Evolutionary conservation across 192 early-diverging fungal species (phyloP), one percentile per base, ranked within the genome.

Genomic region (Gamsiella multidivaricata): DNA sequence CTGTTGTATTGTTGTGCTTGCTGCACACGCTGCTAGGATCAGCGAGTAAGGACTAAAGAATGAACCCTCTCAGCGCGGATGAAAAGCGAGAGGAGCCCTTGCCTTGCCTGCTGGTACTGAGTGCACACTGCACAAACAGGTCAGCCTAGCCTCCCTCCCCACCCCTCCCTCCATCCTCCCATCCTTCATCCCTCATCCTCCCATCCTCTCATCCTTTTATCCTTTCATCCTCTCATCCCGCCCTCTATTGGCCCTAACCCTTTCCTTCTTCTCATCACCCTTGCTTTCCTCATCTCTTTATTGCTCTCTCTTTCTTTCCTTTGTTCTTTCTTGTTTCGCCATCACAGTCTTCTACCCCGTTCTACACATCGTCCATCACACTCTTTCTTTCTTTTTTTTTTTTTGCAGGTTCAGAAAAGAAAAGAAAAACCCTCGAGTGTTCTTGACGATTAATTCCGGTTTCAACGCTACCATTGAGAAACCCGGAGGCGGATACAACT

Each of bases 351-450:
- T 20, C n/a, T 37, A n/a, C n/a, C n/a, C n/a, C n/a, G n/a, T n/a
- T n/a, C n/a, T n/a, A n/a, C n/a, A n/a, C n/a, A n/a, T n/a, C n/a
- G 10, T 49, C 6, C 43, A 23, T 52, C 47, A 3, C 33, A 6
- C 11, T 22, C 61, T 23, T 31, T 1, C 0, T 4, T n/a, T n/a
- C n/a, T n/a, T n/a, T n/a, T n/a, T 32, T 54, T 18, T 45, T 18
- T 32, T 31, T 65, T 65, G 52, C 63, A 54, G 36, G 36, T 54
- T 65, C 52, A 63, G n/a, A n/a, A n/a, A n/a, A n/a, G n/a, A n/a
- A n/a, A n/a, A n/a, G n/a, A n/a, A n/a, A n/a, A n/a, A n/a, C n/a
- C n/a, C n/a, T n/a, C n/a, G n/a, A n/a, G n/a, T n/a, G n/a, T n/a
- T n/a, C n/a, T n/a, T n/a, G n/a, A n/a, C n/a, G n/a, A n/a, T n/a